Evolutionary conservation across 768 basidiomycete species (phyloP).

Genomic region (Asterophora lycoperdoides): DNA sequence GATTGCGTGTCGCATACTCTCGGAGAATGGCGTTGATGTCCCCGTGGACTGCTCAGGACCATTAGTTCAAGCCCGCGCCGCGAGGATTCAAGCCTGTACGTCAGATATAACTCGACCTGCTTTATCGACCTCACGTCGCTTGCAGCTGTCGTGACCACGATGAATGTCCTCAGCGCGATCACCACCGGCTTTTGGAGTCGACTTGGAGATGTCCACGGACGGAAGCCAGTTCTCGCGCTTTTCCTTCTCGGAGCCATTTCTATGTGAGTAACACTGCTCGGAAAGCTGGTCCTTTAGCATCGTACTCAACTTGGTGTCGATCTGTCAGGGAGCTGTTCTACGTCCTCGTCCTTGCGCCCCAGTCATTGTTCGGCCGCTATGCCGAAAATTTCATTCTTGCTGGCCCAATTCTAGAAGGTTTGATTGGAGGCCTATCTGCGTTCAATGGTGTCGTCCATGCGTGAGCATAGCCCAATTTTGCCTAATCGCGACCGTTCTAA

Average conservation of each 20-base stretch:
- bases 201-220: slow-evolving; percentile 69
- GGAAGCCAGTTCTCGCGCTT: slow-evolving; percentile 67
- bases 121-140: slow-evolving; percentile 2
- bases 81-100: slow-evolving; percentile 63
- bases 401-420: slow-evolving; percentile 76
- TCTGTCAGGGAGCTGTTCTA: slow-evolving; percentile 67
- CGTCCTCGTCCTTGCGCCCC: slow-evolving; percentile 67
- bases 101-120: not conserved
- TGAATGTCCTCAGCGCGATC: slow-evolving; percentile 75
- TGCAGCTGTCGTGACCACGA: slow-evolving; percentile 63
- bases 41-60: slow-evolving; percentile 34
- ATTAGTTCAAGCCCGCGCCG: slow-evolving; percentile 64
- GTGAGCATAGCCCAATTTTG: slow-evolving; percentile 45
- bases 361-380: slow-evolving; percentile 41
- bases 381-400: slow-evolving; percentile 72
- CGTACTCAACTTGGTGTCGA: slow-evolving; percentile 7
- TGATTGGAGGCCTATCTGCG: slow-evolving; percentile 66
- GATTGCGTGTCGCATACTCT: slow-evolving; percentile 60
- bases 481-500: slow-evolving; percentile 14
- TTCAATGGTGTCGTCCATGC: slow-evolving; percentile 66
- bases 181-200: slow-evolving; percentile 88
- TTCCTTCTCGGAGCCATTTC: slow-evolving; percentile 66
- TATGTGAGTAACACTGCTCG: slow-evolving; percentile 47
- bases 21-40: slow-evolving; percentile 9
- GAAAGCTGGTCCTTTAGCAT: not conserved